Conservation (phyloP, 306 rosid species). For the Vicia sativa region DNA sequence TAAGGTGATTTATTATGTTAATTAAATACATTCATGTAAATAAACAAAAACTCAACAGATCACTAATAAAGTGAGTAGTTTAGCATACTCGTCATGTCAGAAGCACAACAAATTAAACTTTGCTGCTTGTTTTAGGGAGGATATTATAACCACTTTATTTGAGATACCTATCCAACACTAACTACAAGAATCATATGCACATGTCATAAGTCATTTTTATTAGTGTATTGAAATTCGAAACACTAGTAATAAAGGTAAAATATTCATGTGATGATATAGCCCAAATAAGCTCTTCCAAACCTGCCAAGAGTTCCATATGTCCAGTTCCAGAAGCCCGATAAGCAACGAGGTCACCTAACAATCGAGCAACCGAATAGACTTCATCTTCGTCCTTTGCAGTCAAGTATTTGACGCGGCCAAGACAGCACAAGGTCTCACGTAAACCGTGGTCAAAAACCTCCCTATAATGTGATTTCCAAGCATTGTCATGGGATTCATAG, state of each 20-base stretch:
- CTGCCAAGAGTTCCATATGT: slow-evolving; percentile 92
- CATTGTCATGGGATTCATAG: slow-evolving; percentile 69
- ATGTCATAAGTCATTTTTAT: not conserved
- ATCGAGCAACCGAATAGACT: slow-evolving; percentile 79
- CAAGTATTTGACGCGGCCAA: slow-evolving; percentile 83
- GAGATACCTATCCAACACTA: slow-evolving; percentile 10
- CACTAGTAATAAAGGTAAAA: not conserved
- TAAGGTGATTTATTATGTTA: not conserved
- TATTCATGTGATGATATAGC: not conserved
- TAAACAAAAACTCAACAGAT: not conserved
- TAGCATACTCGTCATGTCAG: not conserved
- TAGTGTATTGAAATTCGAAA: not conserved
- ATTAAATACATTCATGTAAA: no score
- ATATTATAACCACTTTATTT: not conserved
- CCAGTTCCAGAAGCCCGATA: slow-evolving; percentile 94
- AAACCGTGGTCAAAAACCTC: slow-evolving; percentile 85
- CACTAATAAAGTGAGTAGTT: not conserved
- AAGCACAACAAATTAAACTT: not conserved
- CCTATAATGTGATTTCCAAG: slow-evolving; percentile 86
- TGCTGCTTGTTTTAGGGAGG: not conserved
- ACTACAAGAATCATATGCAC: slow-evolving; percentile 8
- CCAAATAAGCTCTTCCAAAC: slow-evolving; percentile 40
- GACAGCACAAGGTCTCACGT: slow-evolving; percentile 92
- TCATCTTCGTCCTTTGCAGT: slow-evolving; percentile 75
- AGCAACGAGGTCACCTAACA: slow-evolving; percentile 88